Evolutionary conservation across 2,329 filamentous ascomycete genomes (phyloP), one percentile per base, ranked within the genome.

Genomic region (Phaeomoniella chlamydospora): DNA sequence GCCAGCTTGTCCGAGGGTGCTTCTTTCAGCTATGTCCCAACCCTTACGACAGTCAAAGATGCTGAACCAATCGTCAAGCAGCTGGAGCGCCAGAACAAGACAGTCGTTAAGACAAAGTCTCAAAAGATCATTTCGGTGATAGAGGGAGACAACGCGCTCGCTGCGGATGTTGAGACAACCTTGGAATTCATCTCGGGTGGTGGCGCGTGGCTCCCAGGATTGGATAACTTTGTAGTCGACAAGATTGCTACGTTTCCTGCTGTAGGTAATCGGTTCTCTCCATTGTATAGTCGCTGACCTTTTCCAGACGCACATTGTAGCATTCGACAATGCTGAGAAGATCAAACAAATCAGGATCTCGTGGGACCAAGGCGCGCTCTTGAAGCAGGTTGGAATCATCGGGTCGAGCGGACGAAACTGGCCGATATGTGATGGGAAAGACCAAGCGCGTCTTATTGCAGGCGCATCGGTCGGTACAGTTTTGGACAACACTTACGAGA

Each of bases 301-400:
- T 18, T 33, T 41, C 40, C 56, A 90, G 84, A 72, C 79, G 49
- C 90, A 98, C 64, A 77, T 96, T 44, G 87, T 98, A 45, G 73
- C 75, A 39, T 94, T 94, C 59, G 73, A 92, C 56, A 54, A 59
- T 45, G 59, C 79, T 33, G 73, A 76, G 55, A 86, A 84, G 62
- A 94, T 98, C 53, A 58, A 71, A 40, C 84, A 90, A 56, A 82
- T 96, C 44, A 82, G 88, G 47, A 74, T 88, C 47, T 84, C 80
- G 56, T 98, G 90, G 90, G 90, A 98, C 56, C 90, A 98, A 59
- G 87, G 78, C 41, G 80, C 85, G 37, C 72, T 98, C 29, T 72
- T 98, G 46, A 96, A 90, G 64, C 80, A 93, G 57, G 72, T 94
- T 44, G 87, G 94, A 43, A 77, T 94, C 38, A 96, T 98, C 57